Percentiles rank a stretch among this genome's conserved stretches.
Evolutionary conservation across 768 basidiomycete genomes (phyloP).

Genomic region (Cantharellus anzutake): DNA sequence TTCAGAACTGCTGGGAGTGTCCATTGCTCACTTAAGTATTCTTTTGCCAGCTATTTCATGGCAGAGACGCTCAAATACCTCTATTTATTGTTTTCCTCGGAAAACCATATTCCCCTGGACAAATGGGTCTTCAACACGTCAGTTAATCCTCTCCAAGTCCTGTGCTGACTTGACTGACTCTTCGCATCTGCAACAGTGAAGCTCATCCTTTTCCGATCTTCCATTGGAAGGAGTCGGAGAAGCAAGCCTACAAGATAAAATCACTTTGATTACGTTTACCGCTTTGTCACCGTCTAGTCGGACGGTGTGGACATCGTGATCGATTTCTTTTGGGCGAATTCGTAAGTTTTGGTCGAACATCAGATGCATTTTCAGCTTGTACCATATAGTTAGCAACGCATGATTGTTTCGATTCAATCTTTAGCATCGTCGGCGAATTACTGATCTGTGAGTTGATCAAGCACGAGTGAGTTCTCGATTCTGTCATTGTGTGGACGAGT

Average conservation of each 20-base stretch:
- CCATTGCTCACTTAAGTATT: not conserved
- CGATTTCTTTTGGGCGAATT: too few relatives aligned
- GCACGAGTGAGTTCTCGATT: too few relatives aligned
- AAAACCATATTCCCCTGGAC: conserved; percentile 34
- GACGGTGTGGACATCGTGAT: too few relatives aligned
- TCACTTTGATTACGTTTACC: too few relatives aligned
- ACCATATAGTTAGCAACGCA: too few relatives aligned
- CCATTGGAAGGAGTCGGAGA: conserved; percentile 38
- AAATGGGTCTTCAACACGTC: conserved; percentile 28
- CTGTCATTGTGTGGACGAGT: too few relatives aligned
- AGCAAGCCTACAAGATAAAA: conserved; percentile 9
- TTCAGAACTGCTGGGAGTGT: not conserved
- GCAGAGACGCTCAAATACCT: conserved; percentile 56
- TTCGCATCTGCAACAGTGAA: conserved; percentile 13
- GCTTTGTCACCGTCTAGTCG: too few relatives aligned
- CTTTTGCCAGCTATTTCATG: conserved; percentile 26
- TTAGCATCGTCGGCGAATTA: too few relatives aligned
- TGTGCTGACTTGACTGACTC: not conserved
- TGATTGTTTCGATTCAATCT: too few relatives aligned
- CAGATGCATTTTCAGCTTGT: too few relatives aligned
- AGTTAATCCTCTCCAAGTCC: not conserved
- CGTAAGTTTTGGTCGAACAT: too few relatives aligned
- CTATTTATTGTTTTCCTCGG: conserved; percentile 44
- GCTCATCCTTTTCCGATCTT: conserved; percentile 67
- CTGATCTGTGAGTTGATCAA: too few relatives aligned